These are phyloP conservation scores for Potentilla sterilis DNA, from an alignment of 306 rosid species.

Conservation along the genomic window DNA sequence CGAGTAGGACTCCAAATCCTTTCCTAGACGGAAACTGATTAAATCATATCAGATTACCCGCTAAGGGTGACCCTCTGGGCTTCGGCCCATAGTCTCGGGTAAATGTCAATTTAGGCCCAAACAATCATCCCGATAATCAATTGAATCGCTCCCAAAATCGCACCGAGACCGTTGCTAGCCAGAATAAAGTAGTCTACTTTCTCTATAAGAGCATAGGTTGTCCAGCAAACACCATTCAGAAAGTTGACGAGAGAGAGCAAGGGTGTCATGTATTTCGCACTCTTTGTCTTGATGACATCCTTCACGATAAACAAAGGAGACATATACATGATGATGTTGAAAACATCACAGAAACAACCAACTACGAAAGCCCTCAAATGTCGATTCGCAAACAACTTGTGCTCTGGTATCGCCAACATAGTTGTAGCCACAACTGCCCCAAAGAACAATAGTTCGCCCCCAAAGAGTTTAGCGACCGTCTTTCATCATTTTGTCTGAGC, in stretches of 20 bases:
- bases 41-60: too few species aligned
- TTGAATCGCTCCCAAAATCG: conserved; percentile 51
- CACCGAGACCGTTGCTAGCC: conserved; percentile 63
- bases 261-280: conserved; percentile 78
- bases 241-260: conserved; percentile 66
- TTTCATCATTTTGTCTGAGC: conserved; percentile 53
- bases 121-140: conserved; percentile 41
- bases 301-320: conserved; percentile 66
- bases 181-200: conserved; percentile 53
- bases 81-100: too few species aligned
- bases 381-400: neutral
- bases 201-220: conserved; percentile 63
- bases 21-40: too few species aligned
- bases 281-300: conserved; percentile 58
- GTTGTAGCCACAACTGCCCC: conserved; percentile 37
- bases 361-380: conserved; percentile 49
- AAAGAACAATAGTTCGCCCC: conserved; percentile 22
- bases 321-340: conserved; percentile 62
- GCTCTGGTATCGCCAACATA: conserved; percentile 38
- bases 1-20: too few species aligned
- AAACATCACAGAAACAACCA: conserved; percentile 60
- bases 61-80: too few species aligned
- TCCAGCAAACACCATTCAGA: conserved; percentile 64
- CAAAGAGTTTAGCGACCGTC: conserved; percentile 25
- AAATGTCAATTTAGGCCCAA: too few species aligned